phyloP scores from a whole-genome alignment of 768 basidiomycete genomes.

The Lepiota subincarnata region DNA sequence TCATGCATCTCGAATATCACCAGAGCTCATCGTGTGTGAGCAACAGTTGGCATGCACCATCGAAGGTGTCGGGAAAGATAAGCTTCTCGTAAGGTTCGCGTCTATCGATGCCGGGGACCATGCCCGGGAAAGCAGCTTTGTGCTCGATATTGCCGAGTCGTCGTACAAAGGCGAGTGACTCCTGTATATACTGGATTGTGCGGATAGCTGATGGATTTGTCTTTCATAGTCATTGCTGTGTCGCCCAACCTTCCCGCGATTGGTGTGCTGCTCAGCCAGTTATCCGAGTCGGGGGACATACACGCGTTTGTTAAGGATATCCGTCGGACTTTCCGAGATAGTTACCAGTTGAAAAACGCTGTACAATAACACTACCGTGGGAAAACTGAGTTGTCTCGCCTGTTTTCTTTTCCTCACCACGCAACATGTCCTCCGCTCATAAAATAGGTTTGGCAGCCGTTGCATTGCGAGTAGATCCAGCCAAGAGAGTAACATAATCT shows the following conservation, averaged over 20 bases:
- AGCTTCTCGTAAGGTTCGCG: constrained; percentile 70
- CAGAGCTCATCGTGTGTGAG: constrained; percentile 58
- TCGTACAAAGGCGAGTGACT: constrained; percentile 68
- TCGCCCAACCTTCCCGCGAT: constrained; percentile 67
- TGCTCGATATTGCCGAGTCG: constrained; percentile 64
- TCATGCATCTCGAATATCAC: constrained; percentile 47
- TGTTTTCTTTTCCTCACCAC: no score
- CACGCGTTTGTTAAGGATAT: constrained; percentile 67
- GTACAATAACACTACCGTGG: no score
- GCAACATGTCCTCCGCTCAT: constrained; percentile 17
- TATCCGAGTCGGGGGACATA: constrained; percentile 69
- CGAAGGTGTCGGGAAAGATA: constrained; percentile 75
- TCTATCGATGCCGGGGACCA: constrained; percentile 55
- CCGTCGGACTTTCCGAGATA: constrained; percentile 22
- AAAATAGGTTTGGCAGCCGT: constrained; percentile 34
- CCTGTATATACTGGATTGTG: no score
- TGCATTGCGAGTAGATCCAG: background rate
- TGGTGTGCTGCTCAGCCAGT: constrained; percentile 60
- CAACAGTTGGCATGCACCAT: constrained; percentile 56
- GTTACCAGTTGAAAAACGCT: no score
- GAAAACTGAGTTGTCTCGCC: no score
- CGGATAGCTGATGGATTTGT: background rate
- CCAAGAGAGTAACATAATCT: constrained; percentile 4
- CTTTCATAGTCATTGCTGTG: constrained; percentile 67
- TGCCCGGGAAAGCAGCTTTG: constrained; percentile 64